These are phyloP conservation scores for Claviceps sp. DNA, from an alignment of 2,329 filamentous ascomycete species.

Conservation along the genomic window DNA sequence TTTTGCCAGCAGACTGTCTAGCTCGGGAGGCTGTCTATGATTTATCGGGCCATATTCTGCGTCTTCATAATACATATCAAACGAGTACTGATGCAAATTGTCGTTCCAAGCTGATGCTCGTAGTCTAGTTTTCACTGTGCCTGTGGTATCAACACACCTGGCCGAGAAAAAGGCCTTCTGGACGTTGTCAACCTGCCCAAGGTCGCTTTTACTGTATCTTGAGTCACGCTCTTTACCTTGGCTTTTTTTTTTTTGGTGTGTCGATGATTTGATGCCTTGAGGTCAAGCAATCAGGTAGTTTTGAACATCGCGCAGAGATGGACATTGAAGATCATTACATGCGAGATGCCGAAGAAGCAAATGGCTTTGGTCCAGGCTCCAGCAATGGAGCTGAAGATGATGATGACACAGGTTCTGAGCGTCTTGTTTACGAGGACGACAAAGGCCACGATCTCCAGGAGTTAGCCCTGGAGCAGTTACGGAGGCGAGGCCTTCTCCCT, in stretches of 20 bases:
- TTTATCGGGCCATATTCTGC: neutral
- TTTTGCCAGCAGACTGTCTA: neutral
- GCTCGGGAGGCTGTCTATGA: neutral
- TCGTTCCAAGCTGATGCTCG: neutral
- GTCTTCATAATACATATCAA: neutral
- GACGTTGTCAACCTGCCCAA: neutral
- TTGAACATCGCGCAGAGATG: conserved; percentile 19
- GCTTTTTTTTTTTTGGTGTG: neutral
- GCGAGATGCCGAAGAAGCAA: conserved; percentile 23
- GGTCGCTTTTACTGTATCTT: neutral
- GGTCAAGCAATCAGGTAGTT: neutral
- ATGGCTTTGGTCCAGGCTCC: conserved; percentile 11
- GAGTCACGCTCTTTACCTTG: neutral
- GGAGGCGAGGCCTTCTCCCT: conserved; percentile 39
- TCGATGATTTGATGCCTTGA: neutral
- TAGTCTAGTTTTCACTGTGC: neutral
- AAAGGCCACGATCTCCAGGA: conserved; percentile 23
- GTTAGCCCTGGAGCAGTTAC: conserved; percentile 24
- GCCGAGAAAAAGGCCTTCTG: neutral
- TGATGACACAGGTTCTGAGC: conserved; percentile 20
- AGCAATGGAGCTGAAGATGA: conserved; percentile 13
- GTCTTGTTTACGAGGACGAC: conserved; percentile 22
- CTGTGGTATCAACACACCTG: neutral
- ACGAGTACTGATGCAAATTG: neutral
- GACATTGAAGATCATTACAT: conserved; percentile 31